A percentile compares a stretch with the other conserved stretches of the same genome.
Conservation (phyloP, 495 filamentous ascomycete genomes). For the Apiosordaria backusii region DNA sequence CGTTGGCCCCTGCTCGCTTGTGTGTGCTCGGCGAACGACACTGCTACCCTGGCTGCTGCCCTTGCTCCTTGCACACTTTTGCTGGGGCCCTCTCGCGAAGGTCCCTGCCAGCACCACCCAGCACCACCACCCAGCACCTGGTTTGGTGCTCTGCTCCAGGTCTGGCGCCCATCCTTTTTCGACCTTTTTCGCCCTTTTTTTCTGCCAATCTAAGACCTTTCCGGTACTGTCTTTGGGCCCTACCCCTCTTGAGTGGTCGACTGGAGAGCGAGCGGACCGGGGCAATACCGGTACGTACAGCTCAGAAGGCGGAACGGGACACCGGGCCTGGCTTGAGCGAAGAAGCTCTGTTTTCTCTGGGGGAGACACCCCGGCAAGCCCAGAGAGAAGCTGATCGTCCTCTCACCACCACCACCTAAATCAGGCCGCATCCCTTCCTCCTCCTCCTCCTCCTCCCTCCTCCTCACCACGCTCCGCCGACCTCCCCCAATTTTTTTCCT, state of each 20-base stretch:
- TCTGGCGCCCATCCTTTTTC: slow-evolving; percentile 15
- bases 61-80: slow-evolving; percentile 12
- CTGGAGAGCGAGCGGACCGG: slow-evolving; percentile 23
- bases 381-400: slow-evolving; percentile 32
- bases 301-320: slow-evolving; percentile 24
- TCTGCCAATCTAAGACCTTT: slow-evolving; percentile 30
- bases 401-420: slow-evolving; percentile 43
- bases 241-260: slow-evolving; percentile 29
- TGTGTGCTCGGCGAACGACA: neutral
- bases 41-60: slow-evolving; percentile 19
- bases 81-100: neutral
- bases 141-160: slow-evolving; percentile 1
- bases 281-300: slow-evolving; percentile 20
- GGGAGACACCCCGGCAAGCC: neutral
- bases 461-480: slow-evolving; percentile 36
- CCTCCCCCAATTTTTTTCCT: slow-evolving; percentile 35
- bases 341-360: slow-evolving; percentile 10
- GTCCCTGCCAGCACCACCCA: slow-evolving; percentile 7
- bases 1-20: slow-evolving; percentile 20
- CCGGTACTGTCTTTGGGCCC: slow-evolving; percentile 28
- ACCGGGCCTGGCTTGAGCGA: slow-evolving; percentile 20
- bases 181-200: slow-evolving; percentile 15
- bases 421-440: slow-evolving; percentile 38
- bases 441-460: slow-evolving; percentile 28
- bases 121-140: slow-evolving; percentile 9